Percentiles rank a stretch among this genome's conserved stretches.
Evolutionary conservation across 139 green algal genomes (phyloP).

Genomic region (Auxenochlorella pyrenoidosa): DNA sequence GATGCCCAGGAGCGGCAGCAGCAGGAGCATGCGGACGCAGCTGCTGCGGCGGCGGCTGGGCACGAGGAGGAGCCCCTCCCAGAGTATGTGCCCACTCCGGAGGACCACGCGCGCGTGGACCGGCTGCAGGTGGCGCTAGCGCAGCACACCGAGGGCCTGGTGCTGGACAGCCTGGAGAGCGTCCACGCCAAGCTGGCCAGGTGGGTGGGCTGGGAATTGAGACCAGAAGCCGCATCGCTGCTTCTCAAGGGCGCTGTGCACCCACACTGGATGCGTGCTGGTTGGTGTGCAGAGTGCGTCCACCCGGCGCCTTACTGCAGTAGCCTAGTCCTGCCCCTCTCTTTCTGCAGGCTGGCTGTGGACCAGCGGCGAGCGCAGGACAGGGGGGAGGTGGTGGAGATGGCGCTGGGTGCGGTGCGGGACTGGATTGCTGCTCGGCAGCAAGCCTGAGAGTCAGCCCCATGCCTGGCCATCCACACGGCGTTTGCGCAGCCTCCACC

Average conservation of each 20-base stretch:
- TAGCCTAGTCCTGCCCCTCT: neutral
- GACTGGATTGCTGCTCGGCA: constrained; percentile 10
- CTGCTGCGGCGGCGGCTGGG: neutral
- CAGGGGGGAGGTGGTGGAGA: constrained; percentile 31
- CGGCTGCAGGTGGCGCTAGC: constrained; percentile 41
- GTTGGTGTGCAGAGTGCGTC: no score
- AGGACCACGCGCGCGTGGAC: constrained; percentile 10
- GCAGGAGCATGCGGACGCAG: neutral
- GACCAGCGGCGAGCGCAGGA: constrained; percentile 21
- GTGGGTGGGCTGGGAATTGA: neutral
- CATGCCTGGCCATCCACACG: no score
- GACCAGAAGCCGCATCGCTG: no score
- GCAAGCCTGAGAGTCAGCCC: neutral
- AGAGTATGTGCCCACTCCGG: neutral
- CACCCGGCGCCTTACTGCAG: no score
- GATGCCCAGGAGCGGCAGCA: neutral
- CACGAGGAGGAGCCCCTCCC: neutral
- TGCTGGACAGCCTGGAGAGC: constrained; percentile 52
- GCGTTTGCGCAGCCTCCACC: no score
- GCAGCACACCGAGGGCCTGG: constrained; percentile 34
- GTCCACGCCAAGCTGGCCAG: constrained; percentile 46
- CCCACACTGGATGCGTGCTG: no score
- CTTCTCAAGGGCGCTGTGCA: no score
- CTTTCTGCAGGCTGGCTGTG: constrained; percentile 30
- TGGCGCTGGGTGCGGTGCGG: neutral